These are phyloP conservation scores for Endocarpon pusillum DNA, from an alignment of 495 filamentous ascomycete species.

Conservation along the genomic window DNA sequence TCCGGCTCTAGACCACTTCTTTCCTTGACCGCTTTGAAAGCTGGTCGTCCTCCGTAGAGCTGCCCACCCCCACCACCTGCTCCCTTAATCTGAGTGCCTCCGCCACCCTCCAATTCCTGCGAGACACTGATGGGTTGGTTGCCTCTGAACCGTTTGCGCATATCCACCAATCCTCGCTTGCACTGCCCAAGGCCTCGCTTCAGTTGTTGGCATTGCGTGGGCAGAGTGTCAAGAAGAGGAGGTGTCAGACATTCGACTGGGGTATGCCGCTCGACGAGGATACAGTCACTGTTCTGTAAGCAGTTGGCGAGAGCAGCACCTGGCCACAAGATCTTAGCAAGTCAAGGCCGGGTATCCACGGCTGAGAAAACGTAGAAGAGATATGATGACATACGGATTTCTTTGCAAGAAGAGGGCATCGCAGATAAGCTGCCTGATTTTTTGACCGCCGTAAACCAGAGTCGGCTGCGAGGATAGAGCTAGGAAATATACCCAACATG, in stretches of 20 bases:
- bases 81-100: slow-evolving; percentile 50
- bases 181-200: slow-evolving; percentile 85
- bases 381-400: slow-evolving; percentile 54
- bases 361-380: slow-evolving; percentile 1
- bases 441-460: no score
- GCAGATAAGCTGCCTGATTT: no score
- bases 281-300: slow-evolving; percentile 87
- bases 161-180: slow-evolving; percentile 87
- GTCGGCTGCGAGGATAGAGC: no score
- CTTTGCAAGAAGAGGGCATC: slow-evolving; percentile 94
- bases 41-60: slow-evolving; percentile 65
- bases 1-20: slow-evolving; percentile 26
- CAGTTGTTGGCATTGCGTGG: slow-evolving; percentile 78
- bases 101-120: slow-evolving; percentile 40
- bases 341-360: slow-evolving; percentile 7
- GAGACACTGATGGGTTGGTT: slow-evolving; percentile 65
- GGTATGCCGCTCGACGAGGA: slow-evolving; percentile 74
- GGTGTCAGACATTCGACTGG: slow-evolving; percentile 75
- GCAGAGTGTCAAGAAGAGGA: slow-evolving; percentile 60
- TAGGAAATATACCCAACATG: no score
- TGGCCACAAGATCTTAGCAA: slow-evolving; percentile 18
- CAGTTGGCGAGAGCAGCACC: slow-evolving; percentile 84
- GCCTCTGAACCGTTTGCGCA: slow-evolving; percentile 97
- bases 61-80: no score
- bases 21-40: slow-evolving; percentile 39